Base-by-base conservation (phyloP, 148 eudicot species). In the Dianthus caryophyllus region DNA sequence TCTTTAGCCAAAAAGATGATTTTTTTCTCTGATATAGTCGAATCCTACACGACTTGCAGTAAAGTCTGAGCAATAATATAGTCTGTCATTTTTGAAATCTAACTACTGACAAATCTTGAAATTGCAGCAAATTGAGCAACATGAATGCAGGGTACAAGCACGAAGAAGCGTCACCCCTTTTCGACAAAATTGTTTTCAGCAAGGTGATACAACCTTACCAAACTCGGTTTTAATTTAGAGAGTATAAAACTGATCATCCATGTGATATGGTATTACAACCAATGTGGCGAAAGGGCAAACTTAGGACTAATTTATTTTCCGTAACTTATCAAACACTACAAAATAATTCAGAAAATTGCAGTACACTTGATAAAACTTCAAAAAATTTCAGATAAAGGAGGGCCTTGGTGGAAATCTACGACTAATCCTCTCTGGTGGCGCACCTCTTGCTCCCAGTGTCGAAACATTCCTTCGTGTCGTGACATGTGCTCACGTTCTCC, bases 361-460 rank as follows among this genome's bases (percentile, higher is more conserved):
- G n/a, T n/a, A n/a, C n/a, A n/a, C n/a, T n/a, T n/a, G n/a, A n/a
- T n/a, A n/a, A n/a, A n/a, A n/a, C n/a, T n/a, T n/a, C n/a, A n/a
- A n/a, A n/a, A n/a, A n/a, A n/a, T 66, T 15, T 67, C 68, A 92
- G 98, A 82, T 92, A 57, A 92, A 89, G 64, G 89, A 89, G 75
- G 95, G 96, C 30, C 76, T 92, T 43, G 98, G 98, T 51, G 98
- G 98, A 63, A 85, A 80, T 10, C 66, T 92, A 31, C 88, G 98
- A 4, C 78, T 92, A 33, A 89, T 92, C 70, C 81, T 92, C 26
- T 92, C 98, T 36, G 98, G 96, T 43, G 97, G 94, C 51, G 99
- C 97, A 29, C 97, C 97, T 64, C 93, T 95, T 52, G 85, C 97
- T 60, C 73, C 94, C 38, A 57, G 67, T 53, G 82, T 90, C 9